Conservation (phyloP, 2,329 filamentous ascomycete genomes). For the Meredithiella fracta region DNA sequence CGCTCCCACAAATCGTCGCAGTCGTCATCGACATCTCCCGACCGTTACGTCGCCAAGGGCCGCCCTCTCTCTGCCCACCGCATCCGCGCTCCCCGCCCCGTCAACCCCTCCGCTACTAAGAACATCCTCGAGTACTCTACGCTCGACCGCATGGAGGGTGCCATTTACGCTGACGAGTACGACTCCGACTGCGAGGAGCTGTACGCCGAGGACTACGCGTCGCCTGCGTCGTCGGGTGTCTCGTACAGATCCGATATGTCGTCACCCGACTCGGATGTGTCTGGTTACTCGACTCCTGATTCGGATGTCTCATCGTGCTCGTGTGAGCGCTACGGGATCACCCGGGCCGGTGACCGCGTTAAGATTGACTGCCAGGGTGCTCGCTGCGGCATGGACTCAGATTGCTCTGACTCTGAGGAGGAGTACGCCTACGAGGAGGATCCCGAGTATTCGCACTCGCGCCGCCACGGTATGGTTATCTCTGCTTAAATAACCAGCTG, state of each 20-base stretch:
- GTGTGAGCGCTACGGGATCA: constrained; percentile 94
- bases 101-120: constrained; percentile 73
- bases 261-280: constrained; percentile 54
- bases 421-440: constrained; percentile 25
- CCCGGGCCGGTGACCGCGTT: constrained; percentile 78
- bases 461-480: constrained; percentile 49
- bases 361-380: constrained; percentile 89
- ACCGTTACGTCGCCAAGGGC: constrained; percentile 65
- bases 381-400: constrained; percentile 56
- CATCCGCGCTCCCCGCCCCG: constrained; percentile 81
- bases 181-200: constrained; percentile 24
- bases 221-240: constrained; percentile 52
- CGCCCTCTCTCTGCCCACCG: constrained; percentile 74
- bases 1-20: constrained; percentile 33
- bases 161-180: constrained; percentile 48
- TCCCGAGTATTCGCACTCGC: constrained; percentile 31
- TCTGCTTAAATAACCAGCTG: constrained; percentile 11
- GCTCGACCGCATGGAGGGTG: constrained; percentile 63
- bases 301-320: constrained; percentile 69
- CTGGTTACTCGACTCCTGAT: constrained; percentile 62
- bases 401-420: constrained; percentile 35
- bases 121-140: constrained; percentile 62
- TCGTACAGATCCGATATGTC: constrained; percentile 60
- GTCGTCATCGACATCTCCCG: constrained; percentile 26
- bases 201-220: constrained; percentile 38